Conservation (phyloP, 225 moss, liverwort and hornwort genomes). For the Sphagnum contortum region DNA sequence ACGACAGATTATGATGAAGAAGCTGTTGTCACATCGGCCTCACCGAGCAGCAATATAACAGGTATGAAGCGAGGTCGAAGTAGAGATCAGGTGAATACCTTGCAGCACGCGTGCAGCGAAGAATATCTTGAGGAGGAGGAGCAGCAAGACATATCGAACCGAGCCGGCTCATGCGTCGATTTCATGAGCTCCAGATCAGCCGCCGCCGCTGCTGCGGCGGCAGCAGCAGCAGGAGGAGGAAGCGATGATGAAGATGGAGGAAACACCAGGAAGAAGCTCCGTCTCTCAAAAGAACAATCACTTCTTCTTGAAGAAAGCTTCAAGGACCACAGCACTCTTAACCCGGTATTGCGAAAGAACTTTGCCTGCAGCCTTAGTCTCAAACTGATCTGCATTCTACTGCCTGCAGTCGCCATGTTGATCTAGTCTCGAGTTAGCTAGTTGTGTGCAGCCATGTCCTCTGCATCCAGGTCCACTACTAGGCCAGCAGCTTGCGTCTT, state of each 20-base stretch:
- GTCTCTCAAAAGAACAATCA: conserved; percentile 89
- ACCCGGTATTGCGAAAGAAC: conserved; percentile 31
- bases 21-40: conserved; percentile 34
- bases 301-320: conserved; percentile 89
- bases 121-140: conserved; percentile 28
- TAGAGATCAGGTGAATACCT: too few relatives aligned
- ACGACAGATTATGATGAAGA: conserved; percentile 79
- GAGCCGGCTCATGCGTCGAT: conserved; percentile 59
- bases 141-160: conserved; percentile 58
- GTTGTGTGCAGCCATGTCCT: not conserved
- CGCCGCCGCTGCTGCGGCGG: too few relatives aligned
- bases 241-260: conserved; percentile 96
- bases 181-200: conserved; percentile 56
- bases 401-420: not conserved
- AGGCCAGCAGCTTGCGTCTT: too few relatives aligned
- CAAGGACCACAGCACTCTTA: conserved; percentile 91
- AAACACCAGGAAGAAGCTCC: conserved; percentile 84
- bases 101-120: too few relatives aligned
- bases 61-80: conserved; percentile 49
- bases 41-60: conserved; percentile 38
- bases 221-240: conserved; percentile 16
- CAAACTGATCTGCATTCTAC: too few relatives aligned
- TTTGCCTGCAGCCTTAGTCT: not conserved
- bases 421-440: too few relatives aligned
- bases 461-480: not conserved